Evolutionary conservation across 106 monocot genomes (phyloP), one percentile per base, ranked within the genome.

Genomic region (Allium sativum): DNA sequence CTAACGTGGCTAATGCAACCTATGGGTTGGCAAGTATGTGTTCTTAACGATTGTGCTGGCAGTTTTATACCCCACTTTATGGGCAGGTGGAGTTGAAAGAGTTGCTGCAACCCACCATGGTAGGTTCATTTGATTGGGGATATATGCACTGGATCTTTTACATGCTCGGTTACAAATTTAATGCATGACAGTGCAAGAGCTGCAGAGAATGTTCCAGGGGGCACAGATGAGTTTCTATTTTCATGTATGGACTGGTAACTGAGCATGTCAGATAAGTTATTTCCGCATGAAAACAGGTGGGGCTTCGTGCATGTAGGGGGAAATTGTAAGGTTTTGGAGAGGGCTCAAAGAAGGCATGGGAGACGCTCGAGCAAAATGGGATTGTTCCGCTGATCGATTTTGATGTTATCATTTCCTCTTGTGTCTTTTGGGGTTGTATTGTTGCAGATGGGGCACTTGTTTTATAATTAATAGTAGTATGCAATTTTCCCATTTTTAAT

Each of bases 211-310:
- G 11, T 80, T 0, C 58, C 76, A 0, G 79, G 74, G 0, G 83
- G 59, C 65, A 16, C 70, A 0, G 87, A 87, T 20, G 92, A 92
- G 77, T 92, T 84, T 68, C 43, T 92, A 18, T 92, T 79, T 81
- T 92, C 87, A 0, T 84, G 87, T 61, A 56, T 69, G 13, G 56
- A 56, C 46, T 93, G 93, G 72, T 78, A 42, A 58, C 18, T 58
- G 20, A 68, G 52, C 17, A 18, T 84, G 17, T 69, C 93, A 9
- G 84, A 81, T n/a, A n/a, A n/a, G n/a, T 52, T 93, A 18, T 48
- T 75, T 44, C 54, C 68, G 16, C 15, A 65, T 22, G 81, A 45
- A 21, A 93, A 93, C 70, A 65, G 81, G 42, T 93, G 88, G 88
- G 93, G 82, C 14, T 73, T 82, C 47, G 93, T 84, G 31, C 76